Base-by-base conservation (phyloP, 768 basidiomycete species). In the Rhodocollybia butyracea region DNA sequence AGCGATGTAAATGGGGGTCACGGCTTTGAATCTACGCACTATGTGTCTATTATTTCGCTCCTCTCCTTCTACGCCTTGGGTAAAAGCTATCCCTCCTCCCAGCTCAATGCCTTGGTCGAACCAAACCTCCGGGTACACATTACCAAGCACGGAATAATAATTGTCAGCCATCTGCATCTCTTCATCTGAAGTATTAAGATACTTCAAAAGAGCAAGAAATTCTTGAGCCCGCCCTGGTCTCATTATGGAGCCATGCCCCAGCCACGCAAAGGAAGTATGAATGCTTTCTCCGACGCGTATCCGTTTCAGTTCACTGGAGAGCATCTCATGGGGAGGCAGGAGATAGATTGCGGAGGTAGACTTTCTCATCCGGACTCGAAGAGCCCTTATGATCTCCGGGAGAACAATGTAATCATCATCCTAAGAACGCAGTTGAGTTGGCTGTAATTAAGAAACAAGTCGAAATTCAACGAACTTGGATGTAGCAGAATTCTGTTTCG, bases 161-260 rank as follows among this genome's bases (percentile, higher is more conserved):
- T 88, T 88, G 63, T 88, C 87, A 3, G 85, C 83, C 84, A 86
- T 87, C 59, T 78, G 74, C 61, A 74, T 68, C 59, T 85, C 77
- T 34, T 81, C 80, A 3, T 73, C 65, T 0, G 80, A 73, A 36
- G 75, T 66, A 32, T 79, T 72, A 32, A 85, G 66, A 17, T 51
- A 51, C 3, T 69, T 55, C 59, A 86, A 64, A 40, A 86, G 72
- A 13, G 68, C 64, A 17, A 86, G 64, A 62, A 86, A 88, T 17
- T 72, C 69, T 15, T 68, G 65, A 15, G 72, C 77, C 52, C 69
- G 66, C 19, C 73, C 71, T 46, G 72, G 73, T 55, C 61, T 70
- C 54, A 88, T 65, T 53, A 88, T 75, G 5, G 84, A 66, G 19
- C 86, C 86, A 63, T 89, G 73, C 11, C 86, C 84, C 7, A 88